phyloP scores from a whole-genome alignment of 441 rosid species.

The Gossypium davidsonii region DNA sequence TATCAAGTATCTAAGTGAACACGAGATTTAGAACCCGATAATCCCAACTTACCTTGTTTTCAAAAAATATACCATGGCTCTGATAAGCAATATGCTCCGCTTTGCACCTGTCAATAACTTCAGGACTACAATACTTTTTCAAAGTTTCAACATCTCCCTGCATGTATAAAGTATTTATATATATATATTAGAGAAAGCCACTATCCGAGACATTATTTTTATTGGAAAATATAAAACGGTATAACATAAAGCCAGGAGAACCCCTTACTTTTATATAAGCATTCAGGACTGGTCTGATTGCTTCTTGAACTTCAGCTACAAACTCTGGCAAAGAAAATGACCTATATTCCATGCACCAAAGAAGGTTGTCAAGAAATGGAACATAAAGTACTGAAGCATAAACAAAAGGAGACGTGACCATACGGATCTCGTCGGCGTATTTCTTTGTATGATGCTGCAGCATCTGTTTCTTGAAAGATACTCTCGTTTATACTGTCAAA shows the following conservation, averaged over 20 bases:
- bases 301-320: constrained; percentile 79
- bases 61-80: constrained; percentile 67
- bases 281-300: constrained; percentile 65
- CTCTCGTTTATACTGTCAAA: constrained; percentile 71
- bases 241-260: background rate
- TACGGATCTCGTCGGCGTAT: constrained; percentile 57
- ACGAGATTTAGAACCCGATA: background rate
- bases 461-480: constrained; percentile 79
- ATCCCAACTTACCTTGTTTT: constrained; percentile 54
- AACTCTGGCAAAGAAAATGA: constrained; percentile 86
- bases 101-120: constrained; percentile 64
- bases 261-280: constrained; percentile 65
- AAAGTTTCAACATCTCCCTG: constrained; percentile 69
- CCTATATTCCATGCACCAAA: constrained; percentile 28
- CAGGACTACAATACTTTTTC: constrained; percentile 76
- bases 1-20: background rate
- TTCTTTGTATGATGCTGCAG: constrained; percentile 79
- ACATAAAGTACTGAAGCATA: constrained; percentile 7
- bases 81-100: constrained; percentile 66
- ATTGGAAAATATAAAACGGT: background rate
- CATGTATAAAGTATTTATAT: background rate
- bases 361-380: background rate
- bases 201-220: background rate
- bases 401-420: background rate
- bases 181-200: background rate